phyloP scores from a whole-genome alignment of 1,139 yeast species.

The Saccharomyces hybrid region DNA sequence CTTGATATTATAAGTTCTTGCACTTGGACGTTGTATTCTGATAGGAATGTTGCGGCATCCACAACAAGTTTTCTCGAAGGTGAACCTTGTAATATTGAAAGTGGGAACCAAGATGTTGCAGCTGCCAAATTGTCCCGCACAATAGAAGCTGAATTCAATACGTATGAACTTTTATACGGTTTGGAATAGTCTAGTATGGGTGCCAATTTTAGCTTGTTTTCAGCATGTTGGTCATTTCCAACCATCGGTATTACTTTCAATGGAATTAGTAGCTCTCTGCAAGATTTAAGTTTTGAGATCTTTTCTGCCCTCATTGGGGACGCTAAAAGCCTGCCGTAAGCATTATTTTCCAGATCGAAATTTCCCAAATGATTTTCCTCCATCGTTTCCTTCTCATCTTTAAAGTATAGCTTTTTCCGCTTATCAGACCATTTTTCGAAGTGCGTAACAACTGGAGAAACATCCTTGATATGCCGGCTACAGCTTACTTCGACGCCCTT shows the following conservation, averaged over 20 bases:
- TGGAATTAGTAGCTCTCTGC: slow-evolving; percentile 22
- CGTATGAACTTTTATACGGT: slow-evolving; percentile 17
- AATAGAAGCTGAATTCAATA: slow-evolving; percentile 13
- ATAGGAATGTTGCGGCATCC: not conserved
- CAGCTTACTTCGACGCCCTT: not conserved
- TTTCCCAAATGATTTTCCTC: not conserved
- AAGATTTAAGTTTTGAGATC: slow-evolving; percentile 16
- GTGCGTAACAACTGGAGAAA: slow-evolving; percentile 22
- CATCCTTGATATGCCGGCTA: not conserved
- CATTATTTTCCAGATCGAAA: slow-evolving; percentile 16
- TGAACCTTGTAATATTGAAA: slow-evolving; percentile 8
- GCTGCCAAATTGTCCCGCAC: slow-evolving; percentile 3
- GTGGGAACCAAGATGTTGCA: slow-evolving; percentile 14
- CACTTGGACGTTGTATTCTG: not conserved
- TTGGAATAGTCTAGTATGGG: not conserved
- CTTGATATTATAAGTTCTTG: not conserved
- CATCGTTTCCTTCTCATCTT: slow-evolving; percentile 2
- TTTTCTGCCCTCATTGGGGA: slow-evolving; percentile 28
- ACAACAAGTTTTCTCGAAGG: not conserved
- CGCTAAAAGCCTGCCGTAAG: slow-evolving; percentile 24
- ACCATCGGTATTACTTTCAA: slow-evolving; percentile 10
- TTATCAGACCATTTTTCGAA: slow-evolving; percentile 31
- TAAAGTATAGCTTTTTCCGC: slow-evolving; percentile 13
- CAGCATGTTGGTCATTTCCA: slow-evolving; percentile 4
- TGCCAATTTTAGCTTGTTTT: slow-evolving; percentile 5